A percentile compares a stretch with the other conserved stretches of the same genome.
Conservation (phyloP, 2,329 filamentous ascomycete genomes). For the Ilyonectria destructans region DNA sequence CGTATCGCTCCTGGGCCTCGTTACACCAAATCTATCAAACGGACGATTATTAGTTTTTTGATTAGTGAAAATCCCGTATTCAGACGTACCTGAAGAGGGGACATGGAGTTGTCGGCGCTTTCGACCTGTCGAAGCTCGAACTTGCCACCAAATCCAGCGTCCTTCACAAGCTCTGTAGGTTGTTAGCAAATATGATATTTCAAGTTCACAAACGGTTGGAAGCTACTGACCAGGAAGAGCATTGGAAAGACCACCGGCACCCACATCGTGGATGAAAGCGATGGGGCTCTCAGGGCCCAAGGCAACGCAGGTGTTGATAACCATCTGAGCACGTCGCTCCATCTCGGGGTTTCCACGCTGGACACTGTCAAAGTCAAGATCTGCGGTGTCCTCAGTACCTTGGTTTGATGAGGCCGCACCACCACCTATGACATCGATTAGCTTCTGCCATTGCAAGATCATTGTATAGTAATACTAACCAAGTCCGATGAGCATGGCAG, state of each 20-base stretch:
- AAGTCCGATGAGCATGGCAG: constrained; percentile 97
- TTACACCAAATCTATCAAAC: constrained; percentile 89
- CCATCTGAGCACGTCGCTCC: constrained; percentile 95
- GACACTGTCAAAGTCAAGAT: constrained; percentile 97
- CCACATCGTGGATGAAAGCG: constrained; percentile 97
- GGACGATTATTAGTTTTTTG: background rate
- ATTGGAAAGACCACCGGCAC: constrained; percentile 84
- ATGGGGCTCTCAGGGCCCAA: constrained; percentile 91
- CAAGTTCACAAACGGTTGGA: too few species aligned
- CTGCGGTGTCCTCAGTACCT: constrained; percentile 89
- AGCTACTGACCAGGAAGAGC: constrained; percentile 70
- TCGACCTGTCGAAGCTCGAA: constrained; percentile 97
- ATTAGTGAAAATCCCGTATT: too few species aligned
- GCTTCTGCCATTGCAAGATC: background rate
- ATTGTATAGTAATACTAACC: constrained; percentile 61
- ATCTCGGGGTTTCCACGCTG: constrained; percentile 98
- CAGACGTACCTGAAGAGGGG: constrained; percentile 79
- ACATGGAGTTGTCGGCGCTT: constrained; percentile 92
- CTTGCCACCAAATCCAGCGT: constrained; percentile 90
- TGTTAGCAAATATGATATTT: background rate
- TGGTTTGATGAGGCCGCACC: constrained; percentile 94
- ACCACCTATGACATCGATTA: constrained; percentile 61
- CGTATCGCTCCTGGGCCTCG: constrained; percentile 94
- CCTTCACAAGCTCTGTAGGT: constrained; percentile 84
- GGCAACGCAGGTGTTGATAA: constrained; percentile 94